A percentile compares a stretch with the other conserved stretches of the same genome.
These are phyloP conservation scores for Dipteronia sinensis DNA, from an alignment of 345 rosid genomes.

Conservation along the genomic window DNA sequence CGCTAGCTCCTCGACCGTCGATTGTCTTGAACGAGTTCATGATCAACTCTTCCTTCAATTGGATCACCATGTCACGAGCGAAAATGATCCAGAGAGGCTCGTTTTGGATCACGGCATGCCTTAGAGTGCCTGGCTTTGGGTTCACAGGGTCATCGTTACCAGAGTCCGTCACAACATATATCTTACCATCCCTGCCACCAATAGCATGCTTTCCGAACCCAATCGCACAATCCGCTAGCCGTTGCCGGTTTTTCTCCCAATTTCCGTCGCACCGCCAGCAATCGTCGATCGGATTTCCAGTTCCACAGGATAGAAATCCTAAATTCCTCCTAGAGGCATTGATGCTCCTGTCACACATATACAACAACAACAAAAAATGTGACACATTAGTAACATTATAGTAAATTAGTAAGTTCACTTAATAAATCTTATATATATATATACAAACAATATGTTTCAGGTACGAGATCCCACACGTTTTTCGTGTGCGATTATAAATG, in stretches of 20 bases:
- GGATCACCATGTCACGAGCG: conserved; percentile 62
- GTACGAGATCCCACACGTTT: too few relatives aligned
- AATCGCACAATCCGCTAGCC: conserved; percentile 58
- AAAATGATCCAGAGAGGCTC: conserved; percentile 69
- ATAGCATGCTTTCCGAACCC: conserved; percentile 72
- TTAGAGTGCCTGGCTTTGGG: conserved; percentile 66
- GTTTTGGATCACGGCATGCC: conserved; percentile 59
- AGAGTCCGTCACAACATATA: conserved; percentile 55
- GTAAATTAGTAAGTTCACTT: neutral
- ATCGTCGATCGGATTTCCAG: conserved; percentile 68
- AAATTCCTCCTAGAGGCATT: conserved; percentile 66
- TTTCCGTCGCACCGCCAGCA: conserved; percentile 68
- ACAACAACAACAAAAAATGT: neutral
- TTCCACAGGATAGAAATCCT: conserved; percentile 60
- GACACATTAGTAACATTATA: neutral
- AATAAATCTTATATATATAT: neutral
- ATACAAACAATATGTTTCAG: neutral
- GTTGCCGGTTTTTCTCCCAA: conserved; percentile 58
- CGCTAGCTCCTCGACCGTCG: conserved; percentile 61
- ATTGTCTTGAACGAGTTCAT: conserved; percentile 69
- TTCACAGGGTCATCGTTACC: conserved; percentile 46
- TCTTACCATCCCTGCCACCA: conserved; percentile 64
- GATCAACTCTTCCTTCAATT: conserved; percentile 52
- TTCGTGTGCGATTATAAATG: too few relatives aligned
- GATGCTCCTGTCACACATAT: conserved; percentile 37